Evolutionary conservation across 116 monocot genomes (phyloP).

Genomic region (Cymodocea nodosa): DNA sequence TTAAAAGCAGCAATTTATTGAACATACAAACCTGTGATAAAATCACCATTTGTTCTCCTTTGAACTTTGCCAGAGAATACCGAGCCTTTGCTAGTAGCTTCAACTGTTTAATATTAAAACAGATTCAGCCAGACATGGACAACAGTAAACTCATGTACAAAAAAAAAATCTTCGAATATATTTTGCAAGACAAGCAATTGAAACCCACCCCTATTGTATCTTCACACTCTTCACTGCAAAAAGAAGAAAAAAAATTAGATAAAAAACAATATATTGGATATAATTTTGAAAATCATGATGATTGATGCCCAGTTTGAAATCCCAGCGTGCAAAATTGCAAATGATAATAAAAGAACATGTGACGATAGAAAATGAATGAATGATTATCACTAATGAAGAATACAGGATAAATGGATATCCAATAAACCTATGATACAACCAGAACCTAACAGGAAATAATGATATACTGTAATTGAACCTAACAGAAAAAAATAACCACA

Average conservation of each 20-base stretch:
- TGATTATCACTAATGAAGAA: too few species aligned
- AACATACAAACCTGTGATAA: slow-evolving; percentile 68
- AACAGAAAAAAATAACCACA: background rate
- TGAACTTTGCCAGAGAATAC: slow-evolving; percentile 81
- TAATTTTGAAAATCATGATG: background rate
- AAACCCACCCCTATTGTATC: slow-evolving; percentile 83
- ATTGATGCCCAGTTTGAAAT: background rate
- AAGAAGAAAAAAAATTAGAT: slow-evolving; percentile 5
- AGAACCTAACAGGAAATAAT: too few species aligned
- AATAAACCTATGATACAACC: too few species aligned
- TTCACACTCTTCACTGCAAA: slow-evolving; percentile 80
- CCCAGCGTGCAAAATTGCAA: background rate
- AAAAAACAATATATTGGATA: background rate
- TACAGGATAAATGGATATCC: too few species aligned
- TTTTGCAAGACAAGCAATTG: background rate
- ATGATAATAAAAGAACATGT: background rate
- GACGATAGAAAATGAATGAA: too few species aligned
- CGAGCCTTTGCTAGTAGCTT: slow-evolving; percentile 94
- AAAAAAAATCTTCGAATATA: too few species aligned
- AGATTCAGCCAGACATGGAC: background rate
- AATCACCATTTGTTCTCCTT: slow-evolving; percentile 88
- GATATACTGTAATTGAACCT: too few species aligned
- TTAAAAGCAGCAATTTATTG: background rate
- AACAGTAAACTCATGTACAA: background rate
- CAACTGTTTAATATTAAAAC: slow-evolving; percentile 32